Evolutionary conservation across 2,329 filamentous ascomycete species (phyloP).

Genomic region (Penicillium crustosum): DNA sequence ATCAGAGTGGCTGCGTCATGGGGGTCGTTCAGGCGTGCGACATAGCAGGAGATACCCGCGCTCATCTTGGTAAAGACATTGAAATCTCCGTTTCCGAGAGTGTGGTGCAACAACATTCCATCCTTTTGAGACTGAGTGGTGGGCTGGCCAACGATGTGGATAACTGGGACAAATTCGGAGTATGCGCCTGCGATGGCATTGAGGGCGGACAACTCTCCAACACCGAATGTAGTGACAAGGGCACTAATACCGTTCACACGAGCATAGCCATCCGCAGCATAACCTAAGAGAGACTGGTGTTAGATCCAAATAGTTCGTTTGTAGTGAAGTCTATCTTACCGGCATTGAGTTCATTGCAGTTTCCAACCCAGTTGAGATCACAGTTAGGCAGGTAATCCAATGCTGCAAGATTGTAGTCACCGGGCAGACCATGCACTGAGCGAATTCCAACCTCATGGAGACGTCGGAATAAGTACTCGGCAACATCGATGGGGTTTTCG

Average conservation of each 20-base stretch:
- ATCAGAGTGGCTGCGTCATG: constrained; percentile 71
- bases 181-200: constrained; percentile 74
- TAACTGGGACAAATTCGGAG: constrained; percentile 69
- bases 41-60: constrained; percentile 66
- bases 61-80: constrained; percentile 81
- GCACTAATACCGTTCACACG: constrained; percentile 69
- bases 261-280: constrained; percentile 78
- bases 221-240: constrained; percentile 73
- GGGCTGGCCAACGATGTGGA: constrained; percentile 61
- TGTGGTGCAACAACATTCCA: constrained; percentile 61
- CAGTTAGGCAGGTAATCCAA: constrained; percentile 58
- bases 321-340: constrained; percentile 35
- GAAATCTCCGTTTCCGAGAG: constrained; percentile 74
- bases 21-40: constrained; percentile 69
- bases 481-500: constrained; percentile 46
- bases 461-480: constrained; percentile 52
- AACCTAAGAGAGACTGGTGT: constrained; percentile 47
- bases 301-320: background rate
- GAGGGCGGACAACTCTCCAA: constrained; percentile 66
- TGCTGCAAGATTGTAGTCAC: constrained; percentile 67
- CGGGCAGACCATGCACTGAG: constrained; percentile 54
- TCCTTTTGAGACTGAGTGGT: constrained; percentile 48
- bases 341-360: constrained; percentile 62
- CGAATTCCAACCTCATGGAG: constrained; percentile 51
- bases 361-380: constrained; percentile 60